Percentiles rank a stretch among this genome's conserved stretches.
Evolutionary conservation across 805 yeast species (phyloP).

Genomic region (Myxozyma nipponensis): DNA sequence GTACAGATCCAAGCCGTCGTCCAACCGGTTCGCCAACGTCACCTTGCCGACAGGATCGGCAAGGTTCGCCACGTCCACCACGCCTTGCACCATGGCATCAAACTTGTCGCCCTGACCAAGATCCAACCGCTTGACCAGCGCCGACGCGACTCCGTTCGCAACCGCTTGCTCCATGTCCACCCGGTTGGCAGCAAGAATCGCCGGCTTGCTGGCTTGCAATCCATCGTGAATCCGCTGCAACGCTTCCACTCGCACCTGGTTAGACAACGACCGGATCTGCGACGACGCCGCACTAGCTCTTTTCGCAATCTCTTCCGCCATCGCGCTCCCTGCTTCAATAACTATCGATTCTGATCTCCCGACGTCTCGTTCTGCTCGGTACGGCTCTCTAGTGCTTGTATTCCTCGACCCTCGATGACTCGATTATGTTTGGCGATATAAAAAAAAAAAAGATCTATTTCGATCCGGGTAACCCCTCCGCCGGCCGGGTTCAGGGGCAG

Average conservation of each 20-base stretch:
- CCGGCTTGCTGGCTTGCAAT: constrained; percentile 53
- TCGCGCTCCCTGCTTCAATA: too few species aligned
- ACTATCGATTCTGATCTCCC: too few species aligned
- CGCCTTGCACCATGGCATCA: constrained; percentile 92
- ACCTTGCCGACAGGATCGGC: constrained; percentile 92
- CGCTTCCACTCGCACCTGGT: constrained; percentile 70
- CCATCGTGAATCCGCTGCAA: constrained; percentile 69
- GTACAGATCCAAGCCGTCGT: constrained; percentile 80
- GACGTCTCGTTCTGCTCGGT: too few species aligned
- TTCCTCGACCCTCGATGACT: too few species aligned
- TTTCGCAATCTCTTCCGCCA: constrained; percentile 72
- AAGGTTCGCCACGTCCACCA: constrained; percentile 81
- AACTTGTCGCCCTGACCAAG: constrained; percentile 76
- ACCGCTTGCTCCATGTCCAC: constrained; percentile 58
- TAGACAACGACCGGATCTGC: constrained; percentile 68
- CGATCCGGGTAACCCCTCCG: too few species aligned
- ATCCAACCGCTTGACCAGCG: constrained; percentile 82
- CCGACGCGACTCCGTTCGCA: constrained; percentile 42
- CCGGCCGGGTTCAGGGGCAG: too few species aligned
- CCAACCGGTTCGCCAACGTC: constrained; percentile 77
- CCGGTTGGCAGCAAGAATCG: constrained; percentile 67
- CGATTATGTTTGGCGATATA: neutral
- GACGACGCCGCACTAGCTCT: constrained; percentile 82
- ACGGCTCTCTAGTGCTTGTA: too few species aligned
- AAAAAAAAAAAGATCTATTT: too few species aligned